Evolutionary conservation across 2,329 filamentous ascomycete genomes (phyloP).

Genomic region (Chrysoporthe puriensis): DNA sequence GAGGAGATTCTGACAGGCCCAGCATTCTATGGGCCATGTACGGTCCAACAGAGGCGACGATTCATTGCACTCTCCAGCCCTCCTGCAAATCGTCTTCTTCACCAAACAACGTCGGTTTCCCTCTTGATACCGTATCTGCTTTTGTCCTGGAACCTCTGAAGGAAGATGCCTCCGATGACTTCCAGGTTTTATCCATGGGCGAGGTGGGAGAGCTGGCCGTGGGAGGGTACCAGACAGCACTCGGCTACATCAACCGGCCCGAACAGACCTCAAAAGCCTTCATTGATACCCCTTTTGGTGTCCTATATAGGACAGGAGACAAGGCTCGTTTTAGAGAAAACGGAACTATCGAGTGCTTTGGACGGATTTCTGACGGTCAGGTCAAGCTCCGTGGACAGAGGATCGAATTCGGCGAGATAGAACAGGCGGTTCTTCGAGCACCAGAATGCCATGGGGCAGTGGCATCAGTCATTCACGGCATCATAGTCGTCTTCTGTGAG

Average conservation of each 20-base stretch:
- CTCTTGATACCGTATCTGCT: constrained; percentile 79
- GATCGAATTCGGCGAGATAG: constrained; percentile 78
- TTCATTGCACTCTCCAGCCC: constrained; percentile 80
- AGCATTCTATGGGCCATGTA: constrained; percentile 92
- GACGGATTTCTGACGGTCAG: constrained; percentile 78
- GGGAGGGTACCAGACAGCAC: constrained; percentile 78
- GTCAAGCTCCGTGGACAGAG: constrained; percentile 86
- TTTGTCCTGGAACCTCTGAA: constrained; percentile 64
- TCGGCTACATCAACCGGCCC: constrained; percentile 79
- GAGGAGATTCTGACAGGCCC: constrained; percentile 52
- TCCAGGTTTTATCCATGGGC: constrained; percentile 61
- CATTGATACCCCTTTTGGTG: constrained; percentile 67
- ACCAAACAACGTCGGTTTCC: constrained; percentile 73
- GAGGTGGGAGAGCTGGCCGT: constrained; percentile 79
- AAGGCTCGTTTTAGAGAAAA: constrained; percentile 70
- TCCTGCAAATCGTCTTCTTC: constrained; percentile 59
- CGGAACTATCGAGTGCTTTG: constrained; percentile 80
- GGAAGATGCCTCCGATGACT: constrained; percentile 34
- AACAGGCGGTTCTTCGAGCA: constrained; percentile 68
- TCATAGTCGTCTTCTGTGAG: constrained; percentile 76
- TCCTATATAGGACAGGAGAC: constrained; percentile 84
- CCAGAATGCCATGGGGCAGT: constrained; percentile 66
- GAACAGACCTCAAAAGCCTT: constrained; percentile 77
- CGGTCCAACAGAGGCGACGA: constrained; percentile 87
- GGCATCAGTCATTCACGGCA: constrained; percentile 68